These are phyloP conservation scores for Candida boidinii DNA, from an alignment of 805 yeast genomes.

Conservation along the genomic window DNA sequence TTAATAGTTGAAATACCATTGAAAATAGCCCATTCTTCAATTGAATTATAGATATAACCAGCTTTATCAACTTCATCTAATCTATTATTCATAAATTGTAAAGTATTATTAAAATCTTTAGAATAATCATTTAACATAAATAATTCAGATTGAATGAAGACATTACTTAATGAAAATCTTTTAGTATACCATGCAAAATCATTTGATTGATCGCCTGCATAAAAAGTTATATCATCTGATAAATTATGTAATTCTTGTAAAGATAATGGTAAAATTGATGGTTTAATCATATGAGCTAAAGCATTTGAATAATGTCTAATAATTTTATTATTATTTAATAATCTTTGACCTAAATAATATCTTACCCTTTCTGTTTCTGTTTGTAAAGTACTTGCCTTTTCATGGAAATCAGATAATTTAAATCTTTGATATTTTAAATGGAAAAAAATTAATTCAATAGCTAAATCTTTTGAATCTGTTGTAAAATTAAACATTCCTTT, in stretches of 20 bases:
- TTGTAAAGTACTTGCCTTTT: constrained; percentile 9
- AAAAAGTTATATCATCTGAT: constrained; percentile 75
- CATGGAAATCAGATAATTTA: constrained; percentile 23
- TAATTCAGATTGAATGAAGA: constrained; percentile 69
- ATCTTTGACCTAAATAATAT: constrained; percentile 33
- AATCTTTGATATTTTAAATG: constrained; percentile 39
- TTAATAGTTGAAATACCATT: constrained; percentile 57
- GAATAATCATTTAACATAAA: constrained; percentile 75
- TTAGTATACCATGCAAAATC: constrained; percentile 94
- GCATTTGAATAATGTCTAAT: constrained; percentile 37
- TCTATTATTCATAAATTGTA: constrained; percentile 53
- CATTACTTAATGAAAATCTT: constrained; percentile 58
- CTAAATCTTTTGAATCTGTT: constrained; percentile 19
- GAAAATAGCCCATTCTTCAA: constrained; percentile 73
- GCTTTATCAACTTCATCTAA: constrained; percentile 42
- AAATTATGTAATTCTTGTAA: constrained; percentile 63
- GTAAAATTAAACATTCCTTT: constrained; percentile 31
- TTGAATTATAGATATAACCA: constrained; percentile 53
- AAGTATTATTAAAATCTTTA: constrained; percentile 43
- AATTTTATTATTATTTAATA: constrained; percentile 42
- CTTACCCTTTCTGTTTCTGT: constrained; percentile 16
- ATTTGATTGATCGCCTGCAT: constrained; percentile 69
- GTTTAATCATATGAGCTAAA: constrained; percentile 54
- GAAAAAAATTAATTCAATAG: constrained; percentile 33
- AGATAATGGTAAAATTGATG: constrained; percentile 49